Conservation (phyloP, 331 rosid genomes). For the Saraca asoca region DNA sequence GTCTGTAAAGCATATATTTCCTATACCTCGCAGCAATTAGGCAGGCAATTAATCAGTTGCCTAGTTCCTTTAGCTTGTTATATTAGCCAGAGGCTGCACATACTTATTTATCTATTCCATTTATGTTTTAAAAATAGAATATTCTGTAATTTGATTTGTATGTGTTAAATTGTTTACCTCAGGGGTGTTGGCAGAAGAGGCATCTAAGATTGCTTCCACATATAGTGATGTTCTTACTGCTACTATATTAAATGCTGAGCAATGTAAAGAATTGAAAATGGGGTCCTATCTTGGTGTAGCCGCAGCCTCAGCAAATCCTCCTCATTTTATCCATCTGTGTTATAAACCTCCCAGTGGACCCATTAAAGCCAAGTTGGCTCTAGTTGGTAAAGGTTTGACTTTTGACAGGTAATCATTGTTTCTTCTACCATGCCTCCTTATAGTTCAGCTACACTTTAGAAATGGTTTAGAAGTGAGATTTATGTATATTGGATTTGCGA, state of each 20-base stretch:
- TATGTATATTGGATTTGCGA: neutral
- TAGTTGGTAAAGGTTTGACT: constrained; percentile 95
- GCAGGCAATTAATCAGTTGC: no score
- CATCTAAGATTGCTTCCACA: constrained; percentile 76
- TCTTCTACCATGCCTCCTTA: neutral
- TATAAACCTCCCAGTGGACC: constrained; percentile 90
- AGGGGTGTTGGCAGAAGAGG: constrained; percentile 88
- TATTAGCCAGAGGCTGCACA: neutral
- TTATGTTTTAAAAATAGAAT: neutral
- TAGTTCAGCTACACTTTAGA: constrained; percentile 12
- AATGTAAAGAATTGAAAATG: constrained; percentile 90
- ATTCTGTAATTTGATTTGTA: constrained; percentile 22
- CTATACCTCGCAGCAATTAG: no score
- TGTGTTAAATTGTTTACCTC: constrained; percentile 37
- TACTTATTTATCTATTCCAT: neutral
- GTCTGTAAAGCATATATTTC: no score
- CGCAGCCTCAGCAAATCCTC: constrained; percentile 90
- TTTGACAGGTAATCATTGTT: constrained; percentile 75
- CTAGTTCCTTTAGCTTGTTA: no score
- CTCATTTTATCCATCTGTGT: constrained; percentile 81
- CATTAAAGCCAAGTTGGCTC: constrained; percentile 71
- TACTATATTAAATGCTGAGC: constrained; percentile 71
- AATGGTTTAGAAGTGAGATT: constrained; percentile 20
- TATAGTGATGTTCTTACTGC: constrained; percentile 85
- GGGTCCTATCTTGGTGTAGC: constrained; percentile 95